Evolutionary conservation across 441 rosid species (phyloP), one percentile per base, ranked within the genome.

Genomic region (Oxalis stricta): DNA sequence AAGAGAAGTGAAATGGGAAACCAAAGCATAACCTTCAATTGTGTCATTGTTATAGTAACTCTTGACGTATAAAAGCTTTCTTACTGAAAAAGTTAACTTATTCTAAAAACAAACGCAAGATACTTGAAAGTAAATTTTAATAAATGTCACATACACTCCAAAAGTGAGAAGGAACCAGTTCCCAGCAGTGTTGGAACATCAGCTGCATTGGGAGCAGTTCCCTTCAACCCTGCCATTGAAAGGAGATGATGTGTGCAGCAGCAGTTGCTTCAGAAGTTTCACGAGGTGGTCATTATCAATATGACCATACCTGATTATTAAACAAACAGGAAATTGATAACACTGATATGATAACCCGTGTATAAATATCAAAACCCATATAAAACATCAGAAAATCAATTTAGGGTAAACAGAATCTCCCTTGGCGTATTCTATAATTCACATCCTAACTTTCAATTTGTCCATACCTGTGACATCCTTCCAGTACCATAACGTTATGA

Each of bases 121-220:
- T 23, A 33, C 41, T 17, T 18, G n/a, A 29, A 26, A 41, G 41
- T 34, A 49, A 55, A 59, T 47, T 37, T 41, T 34, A 28, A 49
- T 15, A 41, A 21, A 42, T 46, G 21, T 44, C 49, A 48, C 84
- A 38, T 75, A 91, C 99, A 24, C 55, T 75, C 59, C 66, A 81
- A 57, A 59, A 82, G 79, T 10, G 92, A 77, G 67, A 75, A 82
- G 51, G 76, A 61, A 59, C 78, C 84, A 48, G 65, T 59, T 56
- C 92, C 92, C 60, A 82, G 44, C 42, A 89, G 63, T 20, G 92
- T 77, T 52, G 86, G 86, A 59, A 76, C 92, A 48, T 75, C 80
- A 71, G 78, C 83, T 43, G 92, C 92, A 59, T 47, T 71, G 41
- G 71, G 85, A 41, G 65, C 30, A 56, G 55, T 59, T n/a, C 59